Base-by-base conservation (phyloP, 78 protist genomes). In the Dictyostelium citrinum region DNA sequence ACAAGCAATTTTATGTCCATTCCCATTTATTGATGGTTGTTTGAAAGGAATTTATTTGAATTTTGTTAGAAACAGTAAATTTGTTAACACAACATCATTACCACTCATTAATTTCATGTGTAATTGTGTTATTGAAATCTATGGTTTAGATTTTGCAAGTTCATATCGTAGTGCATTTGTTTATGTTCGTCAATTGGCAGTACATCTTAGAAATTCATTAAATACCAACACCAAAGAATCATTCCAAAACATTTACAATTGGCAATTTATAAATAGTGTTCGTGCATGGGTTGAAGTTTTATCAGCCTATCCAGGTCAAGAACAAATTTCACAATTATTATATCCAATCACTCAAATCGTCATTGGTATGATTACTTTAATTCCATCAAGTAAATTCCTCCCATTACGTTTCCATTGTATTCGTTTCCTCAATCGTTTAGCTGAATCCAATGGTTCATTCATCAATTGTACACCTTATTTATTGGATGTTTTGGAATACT, bases 121-220 rank as follows among this genome's bases (percentile, higher is more conserved):
- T 16, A 84, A 97, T 82, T 91, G 97, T 61, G 91, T 96, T 4
- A 96, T 97, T 43, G 99, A 98, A 41, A 76, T 97, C 6, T 97
- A 35, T 80, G 94, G 95, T 16, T 17, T 90, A 22, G 95, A 96
- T 77, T 49, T 80, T 3, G n/a, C 61, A 39, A 49, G 90, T 27
- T 82, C 97, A 41, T 98, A 98, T 92, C 98, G 90, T 83, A 95
- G 90, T 77, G 98, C 97, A 33, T 98, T 97, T 41, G 91, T 97
- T 17, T 98, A 96, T 91, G 91, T 97, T 71, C 97, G 99, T 27
- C 99, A 98, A 93, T 95, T 98, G 24, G 99, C 98, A 24, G 84
- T 98, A 49, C 97, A 95, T 74, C 75, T 98, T 29, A 90, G 99
- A 27, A 91, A 82, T 72, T 96, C 97, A 2, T 1, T 97, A 39